Evolutionary conservation across 2,329 filamentous ascomycete species (phyloP).

Genomic region (Botrytis squamosa): DNA sequence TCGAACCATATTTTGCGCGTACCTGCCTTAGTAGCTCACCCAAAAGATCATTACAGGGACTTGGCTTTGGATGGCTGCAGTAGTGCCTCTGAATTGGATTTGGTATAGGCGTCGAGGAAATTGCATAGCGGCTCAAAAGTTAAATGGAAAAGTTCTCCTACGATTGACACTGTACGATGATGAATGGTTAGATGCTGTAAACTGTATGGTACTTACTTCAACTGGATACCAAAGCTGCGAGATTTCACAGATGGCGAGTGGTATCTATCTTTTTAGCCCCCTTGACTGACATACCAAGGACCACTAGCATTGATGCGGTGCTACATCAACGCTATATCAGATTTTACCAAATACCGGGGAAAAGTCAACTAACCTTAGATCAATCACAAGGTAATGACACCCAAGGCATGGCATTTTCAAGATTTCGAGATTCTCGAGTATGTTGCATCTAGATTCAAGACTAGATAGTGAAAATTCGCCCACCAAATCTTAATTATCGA

Average conservation of each 20-base stretch:
- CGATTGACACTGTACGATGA: background rate
- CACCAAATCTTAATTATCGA: background rate
- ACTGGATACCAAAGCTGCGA: background rate
- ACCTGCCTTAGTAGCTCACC: background rate
- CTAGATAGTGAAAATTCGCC: background rate
- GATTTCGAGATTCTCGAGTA: background rate
- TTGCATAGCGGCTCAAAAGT: constrained; percentile 5
- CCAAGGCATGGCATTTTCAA: background rate
- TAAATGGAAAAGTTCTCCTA: background rate
- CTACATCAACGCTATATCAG: background rate
- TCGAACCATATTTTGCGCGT: background rate
- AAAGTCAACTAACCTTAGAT: background rate
- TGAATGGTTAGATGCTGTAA: background rate
- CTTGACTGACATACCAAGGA: background rate
- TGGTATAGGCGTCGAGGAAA: constrained; percentile 1
- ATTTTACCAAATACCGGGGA: background rate
- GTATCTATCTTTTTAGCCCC: background rate
- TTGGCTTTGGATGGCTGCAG: constrained; percentile 6
- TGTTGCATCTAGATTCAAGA: background rate
- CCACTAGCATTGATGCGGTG: background rate
- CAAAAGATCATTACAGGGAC: background rate
- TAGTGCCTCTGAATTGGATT: background rate
- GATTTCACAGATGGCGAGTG: background rate
- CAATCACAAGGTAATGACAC: background rate
- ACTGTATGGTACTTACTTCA: background rate